phyloP scores from a whole-genome alignment of 371 early-diverging fungal species.

The Rhizopus sp. region DNA sequence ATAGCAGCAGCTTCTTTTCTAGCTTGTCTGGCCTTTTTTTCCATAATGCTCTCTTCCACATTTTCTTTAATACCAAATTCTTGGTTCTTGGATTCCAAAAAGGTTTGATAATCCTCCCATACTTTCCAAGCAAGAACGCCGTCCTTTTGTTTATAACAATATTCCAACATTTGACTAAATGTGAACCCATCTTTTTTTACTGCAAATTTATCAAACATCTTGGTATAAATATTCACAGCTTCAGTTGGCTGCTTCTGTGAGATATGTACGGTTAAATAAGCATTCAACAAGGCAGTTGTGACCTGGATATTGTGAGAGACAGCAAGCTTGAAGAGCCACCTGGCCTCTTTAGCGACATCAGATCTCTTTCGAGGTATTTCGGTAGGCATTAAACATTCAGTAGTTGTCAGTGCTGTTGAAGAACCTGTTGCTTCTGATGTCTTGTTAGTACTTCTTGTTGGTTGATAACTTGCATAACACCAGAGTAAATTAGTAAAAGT shows the following conservation, averaged over 20 bases:
- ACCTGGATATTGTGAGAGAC: constrained; percentile 33
- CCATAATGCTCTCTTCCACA: constrained; percentile 9
- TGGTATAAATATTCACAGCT: constrained; percentile 49
- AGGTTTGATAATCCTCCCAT: constrained; percentile 57
- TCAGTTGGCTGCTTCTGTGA: constrained; percentile 49
- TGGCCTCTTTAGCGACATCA: constrained; percentile 45
- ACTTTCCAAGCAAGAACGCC: constrained; percentile 50
- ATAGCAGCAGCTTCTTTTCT: constrained; percentile 14
- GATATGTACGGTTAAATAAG: constrained; percentile 61
- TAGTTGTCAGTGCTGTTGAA: constrained; percentile 5
- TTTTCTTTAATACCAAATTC: neutral
- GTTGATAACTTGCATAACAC: constrained; percentile 61
- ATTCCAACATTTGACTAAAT: constrained; percentile 51
- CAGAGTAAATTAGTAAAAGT: constrained; percentile 70
- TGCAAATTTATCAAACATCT: constrained; percentile 43
- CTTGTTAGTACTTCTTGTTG: constrained; percentile 9
- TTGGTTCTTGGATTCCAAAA: constrained; percentile 36
- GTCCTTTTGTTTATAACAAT: constrained; percentile 51
- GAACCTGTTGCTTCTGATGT: constrained; percentile 8
- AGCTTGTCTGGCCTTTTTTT: constrained; percentile 21
- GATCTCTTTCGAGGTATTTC: constrained; percentile 41
- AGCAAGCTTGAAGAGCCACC: constrained; percentile 41
- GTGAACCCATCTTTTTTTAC: constrained; percentile 60
- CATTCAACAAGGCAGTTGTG: constrained; percentile 57
- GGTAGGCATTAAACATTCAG: constrained; percentile 25